Conservation (phyloP, 257 asterid genomes). For the Prunella vulgaris region DNA sequence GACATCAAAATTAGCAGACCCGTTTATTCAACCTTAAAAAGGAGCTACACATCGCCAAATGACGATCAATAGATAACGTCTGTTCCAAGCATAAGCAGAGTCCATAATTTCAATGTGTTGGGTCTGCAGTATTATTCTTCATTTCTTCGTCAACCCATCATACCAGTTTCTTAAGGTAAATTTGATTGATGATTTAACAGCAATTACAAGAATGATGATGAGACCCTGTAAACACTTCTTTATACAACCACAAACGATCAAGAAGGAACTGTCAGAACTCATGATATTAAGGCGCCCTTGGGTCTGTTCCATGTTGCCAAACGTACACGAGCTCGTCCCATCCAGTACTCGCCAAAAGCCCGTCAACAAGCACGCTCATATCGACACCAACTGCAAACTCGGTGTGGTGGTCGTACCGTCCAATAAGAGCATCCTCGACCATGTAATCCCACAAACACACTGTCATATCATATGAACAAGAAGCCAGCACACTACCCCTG, state of each 20-base stretch:
- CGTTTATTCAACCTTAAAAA: neutral
- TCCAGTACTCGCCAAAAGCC: constrained; percentile 93
- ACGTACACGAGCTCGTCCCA: constrained; percentile 97
- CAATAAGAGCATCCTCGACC: constrained; percentile 88
- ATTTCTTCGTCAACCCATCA: constrained; percentile 16
- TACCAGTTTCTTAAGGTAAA: neutral
- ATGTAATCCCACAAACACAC: constrained; percentile 96
- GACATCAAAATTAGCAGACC: no score
- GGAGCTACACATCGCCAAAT: neutral
- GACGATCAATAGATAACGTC: neutral
- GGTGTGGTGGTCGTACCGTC: constrained; percentile 87
- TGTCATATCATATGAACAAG: constrained; percentile 93
- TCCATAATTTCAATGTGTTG: constrained; percentile 7
- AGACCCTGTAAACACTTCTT: constrained; percentile 7
- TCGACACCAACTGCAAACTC: constrained; percentile 96
- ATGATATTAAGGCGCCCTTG: constrained; percentile 66
- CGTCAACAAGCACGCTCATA: constrained; percentile 92
- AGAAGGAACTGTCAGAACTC: neutral
- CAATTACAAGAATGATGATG: constrained; percentile 17
- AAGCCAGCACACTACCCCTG: constrained; percentile 59
- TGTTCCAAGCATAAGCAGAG: neutral
- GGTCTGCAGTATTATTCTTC: constrained; percentile 24
- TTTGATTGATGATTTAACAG: neutral
- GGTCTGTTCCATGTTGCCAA: constrained; percentile 97
- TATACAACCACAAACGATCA: constrained; percentile 23